These are phyloP conservation scores for Aureoboletus auriporus DNA, from an alignment of 768 basidiomycete species.

Conservation along the genomic window DNA sequence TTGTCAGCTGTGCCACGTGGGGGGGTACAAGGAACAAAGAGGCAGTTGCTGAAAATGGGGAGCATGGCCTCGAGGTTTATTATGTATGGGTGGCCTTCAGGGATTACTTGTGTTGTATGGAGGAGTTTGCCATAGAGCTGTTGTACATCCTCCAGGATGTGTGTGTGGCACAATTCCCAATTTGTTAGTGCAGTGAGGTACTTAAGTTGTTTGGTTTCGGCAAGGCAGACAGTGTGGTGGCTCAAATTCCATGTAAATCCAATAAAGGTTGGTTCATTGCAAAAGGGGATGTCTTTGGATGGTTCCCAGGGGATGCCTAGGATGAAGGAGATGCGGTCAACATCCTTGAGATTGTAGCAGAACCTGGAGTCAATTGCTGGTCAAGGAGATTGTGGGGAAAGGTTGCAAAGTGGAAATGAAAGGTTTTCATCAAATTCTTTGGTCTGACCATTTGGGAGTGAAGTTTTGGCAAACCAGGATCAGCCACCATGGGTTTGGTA, in stretches of 20 bases:
- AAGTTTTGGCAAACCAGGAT: no score
- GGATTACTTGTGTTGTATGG: neutral
- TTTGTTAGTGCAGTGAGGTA: neutral
- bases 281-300: neutral
- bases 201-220: neutral
- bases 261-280: slow-evolving; percentile 17
- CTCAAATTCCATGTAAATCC: slow-evolving; percentile 17
- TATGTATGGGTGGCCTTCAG: neutral
- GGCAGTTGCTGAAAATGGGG: neutral
- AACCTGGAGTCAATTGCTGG: no score
- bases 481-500: no score
- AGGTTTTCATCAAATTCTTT: no score
- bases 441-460: no score
- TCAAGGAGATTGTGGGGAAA: no score
- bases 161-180: neutral
- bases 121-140: neutral
- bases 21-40: neutral
- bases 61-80: neutral
- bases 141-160: neutral
- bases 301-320: neutral
- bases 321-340: accelerated
- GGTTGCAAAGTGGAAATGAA: no score
- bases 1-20: neutral
- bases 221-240: neutral
- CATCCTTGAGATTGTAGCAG: neutral